Conservation (phyloP, 148 eudicot genomes). For the Arctostaphylos glauca region DNA sequence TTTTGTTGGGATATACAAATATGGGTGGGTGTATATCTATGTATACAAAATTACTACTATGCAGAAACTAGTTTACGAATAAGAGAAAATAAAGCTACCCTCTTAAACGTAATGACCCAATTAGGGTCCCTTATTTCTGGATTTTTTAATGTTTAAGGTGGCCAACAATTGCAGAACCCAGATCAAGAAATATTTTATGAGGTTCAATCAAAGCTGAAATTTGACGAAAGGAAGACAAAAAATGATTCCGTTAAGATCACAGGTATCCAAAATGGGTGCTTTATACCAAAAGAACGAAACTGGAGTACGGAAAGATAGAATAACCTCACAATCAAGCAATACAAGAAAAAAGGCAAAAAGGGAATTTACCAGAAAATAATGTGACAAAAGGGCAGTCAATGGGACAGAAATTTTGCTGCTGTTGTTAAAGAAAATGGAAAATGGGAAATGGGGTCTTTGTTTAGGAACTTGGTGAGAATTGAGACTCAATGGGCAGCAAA, state of each 20-base stretch:
- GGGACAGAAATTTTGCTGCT: not conserved
- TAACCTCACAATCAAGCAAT: constrained; percentile 61
- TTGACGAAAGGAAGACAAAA: constrained; percentile 11
- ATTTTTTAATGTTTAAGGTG: constrained; percentile 3
- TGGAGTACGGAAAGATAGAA: constrained; percentile 35
- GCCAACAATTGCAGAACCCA: constrained; percentile 23
- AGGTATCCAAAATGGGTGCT: constrained; percentile 3
- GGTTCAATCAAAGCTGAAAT: constrained; percentile 32
- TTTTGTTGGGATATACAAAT: constrained; percentile 9
- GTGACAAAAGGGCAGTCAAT: constrained; percentile 24
- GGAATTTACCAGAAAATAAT: constrained; percentile 37
- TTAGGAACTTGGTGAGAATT: not conserved
- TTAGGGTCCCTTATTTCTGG: constrained; percentile 44
- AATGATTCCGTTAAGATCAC: not conserved
- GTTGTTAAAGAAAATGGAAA: constrained; percentile 6
- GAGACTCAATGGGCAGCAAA: constrained; percentile 12
- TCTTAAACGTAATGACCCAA: constrained; percentile 30
- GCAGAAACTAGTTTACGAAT: constrained; percentile 30
- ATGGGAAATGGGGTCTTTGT: not conserved
- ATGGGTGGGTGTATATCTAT: not conserved
- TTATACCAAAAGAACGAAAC: constrained; percentile 10
- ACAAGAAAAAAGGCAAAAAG: constrained; percentile 21
- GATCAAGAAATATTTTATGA: constrained; percentile 26
- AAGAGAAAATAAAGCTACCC: constrained; percentile 23
- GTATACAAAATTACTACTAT: constrained; percentile 6